phyloP scores from a whole-genome alignment of 768 basidiomycete genomes.

The Favolaschia claudopus region DNA sequence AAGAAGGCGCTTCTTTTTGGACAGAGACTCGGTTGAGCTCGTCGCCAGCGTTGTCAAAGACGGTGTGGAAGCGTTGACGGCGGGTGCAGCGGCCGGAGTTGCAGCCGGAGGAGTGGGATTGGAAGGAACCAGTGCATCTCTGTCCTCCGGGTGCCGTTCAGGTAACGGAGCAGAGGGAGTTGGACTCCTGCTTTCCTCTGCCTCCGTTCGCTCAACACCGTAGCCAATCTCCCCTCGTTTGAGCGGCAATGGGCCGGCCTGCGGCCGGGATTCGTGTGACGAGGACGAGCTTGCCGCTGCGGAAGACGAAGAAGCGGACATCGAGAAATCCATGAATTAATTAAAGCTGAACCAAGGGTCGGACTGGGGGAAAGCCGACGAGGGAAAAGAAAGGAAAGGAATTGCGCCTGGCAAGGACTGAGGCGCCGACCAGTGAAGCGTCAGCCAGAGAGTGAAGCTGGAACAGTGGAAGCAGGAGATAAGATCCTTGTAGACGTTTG shows the following conservation, averaged over 20 bases:
- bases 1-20: constrained; percentile 44
- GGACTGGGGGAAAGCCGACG: constrained; percentile 29
- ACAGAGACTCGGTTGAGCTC: constrained; percentile 31
- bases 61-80: constrained; percentile 18
- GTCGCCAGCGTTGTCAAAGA: constrained; percentile 18
- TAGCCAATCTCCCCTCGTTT: constrained; percentile 77
- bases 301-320: constrained; percentile 13
- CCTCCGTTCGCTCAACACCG: constrained; percentile 43
- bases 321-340: constrained; percentile 22
- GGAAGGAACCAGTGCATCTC: constrained; percentile 32
- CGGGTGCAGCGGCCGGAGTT: constrained; percentile 27
- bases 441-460: constrained; percentile 11
- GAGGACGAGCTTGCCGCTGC: background rate
- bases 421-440: constrained; percentile 19
- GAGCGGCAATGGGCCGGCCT: constrained; percentile 68
- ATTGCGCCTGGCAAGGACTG: constrained; percentile 55
- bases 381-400: constrained; percentile 30
- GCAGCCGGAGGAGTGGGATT: constrained; percentile 26
- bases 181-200: constrained; percentile 20
- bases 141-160: constrained; percentile 59
- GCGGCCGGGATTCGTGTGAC: constrained; percentile 42
- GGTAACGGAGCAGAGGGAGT: constrained; percentile 43
- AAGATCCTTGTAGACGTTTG: too few relatives aligned
- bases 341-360: constrained; percentile 21
- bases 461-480: background rate